A percentile compares a stretch with the other conserved stretches of the same genome.
Conservation (phyloP, 2,329 filamentous ascomycete genomes). For the Paecilomyces dactylethromorphus region DNA sequence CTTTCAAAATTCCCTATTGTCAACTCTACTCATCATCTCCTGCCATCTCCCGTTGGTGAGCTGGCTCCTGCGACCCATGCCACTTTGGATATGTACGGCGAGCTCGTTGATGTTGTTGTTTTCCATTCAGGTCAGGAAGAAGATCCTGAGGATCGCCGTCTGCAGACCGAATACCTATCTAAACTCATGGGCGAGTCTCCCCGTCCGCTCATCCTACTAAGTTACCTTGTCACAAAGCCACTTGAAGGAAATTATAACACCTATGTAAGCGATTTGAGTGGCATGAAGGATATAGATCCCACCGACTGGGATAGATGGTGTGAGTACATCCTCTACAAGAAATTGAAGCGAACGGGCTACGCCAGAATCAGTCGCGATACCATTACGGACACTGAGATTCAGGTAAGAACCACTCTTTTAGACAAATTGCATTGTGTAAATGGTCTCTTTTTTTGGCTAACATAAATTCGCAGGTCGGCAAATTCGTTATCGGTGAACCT, state of each 20-base stretch:
- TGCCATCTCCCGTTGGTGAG: conserved; percentile 89
- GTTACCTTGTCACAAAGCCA: conserved; percentile 87
- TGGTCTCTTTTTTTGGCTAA: conserved; percentile 4
- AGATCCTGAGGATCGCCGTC: conserved; percentile 13
- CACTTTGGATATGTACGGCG: conserved; percentile 88
- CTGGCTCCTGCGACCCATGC: conserved; percentile 93
- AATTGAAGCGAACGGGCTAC: conserved; percentile 76
- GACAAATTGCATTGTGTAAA: neutral
- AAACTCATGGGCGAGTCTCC: conserved; percentile 78
- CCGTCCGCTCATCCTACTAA: conserved; percentile 77
- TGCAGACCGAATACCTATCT: conserved; percentile 80
- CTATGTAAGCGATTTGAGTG: conserved; percentile 77
- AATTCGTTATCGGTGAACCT: conserved; percentile 76
- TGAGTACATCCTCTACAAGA: conserved; percentile 96
- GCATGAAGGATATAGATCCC: conserved; percentile 92
- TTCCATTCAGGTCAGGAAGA: conserved; percentile 64
- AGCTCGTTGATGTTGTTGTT: conserved; percentile 86
- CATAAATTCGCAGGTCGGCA: conserved; percentile 57
- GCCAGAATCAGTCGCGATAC: conserved; percentile 80
- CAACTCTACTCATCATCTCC: conserved; percentile 91
- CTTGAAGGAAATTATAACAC: conserved; percentile 93
- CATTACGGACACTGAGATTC: conserved; percentile 95
- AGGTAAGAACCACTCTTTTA: conserved; percentile 47
- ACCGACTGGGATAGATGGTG: conserved; percentile 97
- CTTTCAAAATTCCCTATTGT: conserved; percentile 96